A percentile compares a stretch with the other conserved stretches of the same genome.
Conservation (phyloP, 306 rosid genomes). For the Pyrus communis region DNA sequence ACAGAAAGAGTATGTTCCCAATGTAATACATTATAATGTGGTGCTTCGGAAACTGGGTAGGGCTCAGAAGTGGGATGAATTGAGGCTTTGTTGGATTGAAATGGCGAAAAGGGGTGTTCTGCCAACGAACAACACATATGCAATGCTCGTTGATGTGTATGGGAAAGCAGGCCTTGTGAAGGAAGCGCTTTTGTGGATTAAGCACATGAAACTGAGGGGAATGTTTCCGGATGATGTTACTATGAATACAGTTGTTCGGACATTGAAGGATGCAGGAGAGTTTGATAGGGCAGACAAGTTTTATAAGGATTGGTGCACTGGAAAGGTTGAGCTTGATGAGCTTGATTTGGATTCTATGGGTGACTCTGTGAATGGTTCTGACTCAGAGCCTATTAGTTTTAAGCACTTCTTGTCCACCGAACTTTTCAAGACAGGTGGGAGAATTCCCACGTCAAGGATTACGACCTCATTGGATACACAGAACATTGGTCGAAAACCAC, state of each 20-base stretch:
- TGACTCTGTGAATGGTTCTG: constrained; percentile 25
- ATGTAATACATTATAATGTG: constrained; percentile 84
- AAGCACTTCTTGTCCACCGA: constrained; percentile 83
- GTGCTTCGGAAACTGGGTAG: constrained; percentile 69
- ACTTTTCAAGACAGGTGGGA: constrained; percentile 78
- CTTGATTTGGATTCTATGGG: constrained; percentile 48
- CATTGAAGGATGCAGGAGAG: constrained; percentile 67
- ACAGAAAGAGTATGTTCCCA: constrained; percentile 42
- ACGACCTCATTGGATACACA: constrained; percentile 11
- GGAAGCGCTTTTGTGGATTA: constrained; percentile 85
- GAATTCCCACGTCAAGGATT: constrained; percentile 27
- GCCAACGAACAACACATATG: constrained; percentile 66
- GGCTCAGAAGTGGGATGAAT: constrained; percentile 75
- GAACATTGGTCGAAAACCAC: constrained; percentile 36
- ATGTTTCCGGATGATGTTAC: constrained; percentile 85
- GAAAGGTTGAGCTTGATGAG: constrained; percentile 59
- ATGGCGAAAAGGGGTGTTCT: constrained; percentile 60
- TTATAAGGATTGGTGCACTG: constrained; percentile 68
- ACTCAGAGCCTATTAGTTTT: constrained; percentile 45
- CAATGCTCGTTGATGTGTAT: constrained; percentile 77
- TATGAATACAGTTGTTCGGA: constrained; percentile 75
- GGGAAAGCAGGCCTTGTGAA: constrained; percentile 73
- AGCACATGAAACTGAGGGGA: constrained; percentile 67
- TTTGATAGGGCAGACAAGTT: constrained; percentile 67
- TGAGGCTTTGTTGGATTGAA: constrained; percentile 72